Evolutionary conservation across 495 filamentous ascomycete species (phyloP).

Genomic region (Lentithecium fluviatile): DNA sequence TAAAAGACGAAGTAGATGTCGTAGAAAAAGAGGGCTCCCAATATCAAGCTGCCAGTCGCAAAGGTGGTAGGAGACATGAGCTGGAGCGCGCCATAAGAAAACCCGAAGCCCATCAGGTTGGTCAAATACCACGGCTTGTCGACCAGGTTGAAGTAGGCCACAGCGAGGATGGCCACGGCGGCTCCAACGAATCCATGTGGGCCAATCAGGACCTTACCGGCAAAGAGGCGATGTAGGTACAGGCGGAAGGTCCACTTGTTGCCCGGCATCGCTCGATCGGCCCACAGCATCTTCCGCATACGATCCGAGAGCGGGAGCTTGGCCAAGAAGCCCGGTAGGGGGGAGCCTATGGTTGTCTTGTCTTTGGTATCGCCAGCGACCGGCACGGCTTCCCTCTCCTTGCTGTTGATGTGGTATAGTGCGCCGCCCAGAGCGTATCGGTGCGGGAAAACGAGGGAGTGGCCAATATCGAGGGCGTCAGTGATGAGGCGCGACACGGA

Average conservation of each 20-base stretch:
- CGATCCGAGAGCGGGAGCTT: conserved; percentile 45
- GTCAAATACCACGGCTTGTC: conserved; percentile 76
- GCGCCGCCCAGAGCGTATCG: conserved; percentile 52
- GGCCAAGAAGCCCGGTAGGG: conserved; percentile 53
- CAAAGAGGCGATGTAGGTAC: conserved; percentile 48
- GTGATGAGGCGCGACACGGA: conserved; percentile 67
- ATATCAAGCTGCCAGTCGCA: conserved; percentile 72
- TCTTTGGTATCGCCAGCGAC: conserved; percentile 22
- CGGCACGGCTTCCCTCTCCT: conserved; percentile 31
- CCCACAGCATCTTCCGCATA: conserved; percentile 49
- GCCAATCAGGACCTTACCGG: conserved; percentile 50
- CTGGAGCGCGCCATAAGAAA: conserved; percentile 78
- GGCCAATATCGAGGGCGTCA: conserved; percentile 62
- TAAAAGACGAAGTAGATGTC: conserved; percentile 98
- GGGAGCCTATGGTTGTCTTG: conserved; percentile 40
- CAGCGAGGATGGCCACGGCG: conserved; percentile 56
- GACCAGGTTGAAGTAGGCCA: conserved; percentile 68
- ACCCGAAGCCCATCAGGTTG: conserved; percentile 82
- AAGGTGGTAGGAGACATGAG: conserved; percentile 91
- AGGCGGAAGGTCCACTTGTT: conserved; percentile 51
- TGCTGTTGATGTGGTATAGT: conserved; percentile 44
- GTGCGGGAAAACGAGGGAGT: conserved; percentile 71
- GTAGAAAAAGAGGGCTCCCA: conserved; percentile 82
- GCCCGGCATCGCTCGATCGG: conserved; percentile 47
- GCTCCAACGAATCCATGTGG: conserved; percentile 60